These are phyloP conservation scores for Pseudotsuga menziesii DNA, from an alignment of 75 land plant genomes.

Conservation along the genomic window DNA sequence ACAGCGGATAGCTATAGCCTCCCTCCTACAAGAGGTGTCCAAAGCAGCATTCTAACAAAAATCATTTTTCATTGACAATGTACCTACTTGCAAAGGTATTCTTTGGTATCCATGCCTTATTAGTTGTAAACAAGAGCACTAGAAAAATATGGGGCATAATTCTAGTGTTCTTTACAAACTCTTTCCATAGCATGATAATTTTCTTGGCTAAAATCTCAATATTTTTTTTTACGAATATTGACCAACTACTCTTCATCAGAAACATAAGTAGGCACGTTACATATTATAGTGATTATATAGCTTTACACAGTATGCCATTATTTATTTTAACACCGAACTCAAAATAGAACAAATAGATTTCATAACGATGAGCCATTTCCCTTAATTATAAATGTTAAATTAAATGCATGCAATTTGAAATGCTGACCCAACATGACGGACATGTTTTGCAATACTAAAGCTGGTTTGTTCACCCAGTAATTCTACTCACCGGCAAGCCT, in stretches of 20 bases:
- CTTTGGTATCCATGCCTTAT: no score
- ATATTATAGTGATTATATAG: background rate
- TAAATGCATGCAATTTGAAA: background rate
- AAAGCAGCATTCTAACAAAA: no score
- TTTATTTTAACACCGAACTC: background rate
- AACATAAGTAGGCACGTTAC: background rate
- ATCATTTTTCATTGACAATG: no score
- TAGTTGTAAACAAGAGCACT: no score
- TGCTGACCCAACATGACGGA: background rate
- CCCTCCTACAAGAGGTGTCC: no score
- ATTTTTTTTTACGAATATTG: background rate
- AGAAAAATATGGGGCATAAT: no score
- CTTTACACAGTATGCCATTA: background rate
- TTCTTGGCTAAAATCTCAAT: background rate
- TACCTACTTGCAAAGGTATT: no score
- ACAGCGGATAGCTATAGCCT: no score
- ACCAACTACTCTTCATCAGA: background rate
- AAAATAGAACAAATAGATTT: background rate
- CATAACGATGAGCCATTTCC: background rate
- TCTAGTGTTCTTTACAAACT: background rate
- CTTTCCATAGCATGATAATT: background rate
- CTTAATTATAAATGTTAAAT: background rate
- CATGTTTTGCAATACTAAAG: no score
- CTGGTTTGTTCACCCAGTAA: no score
- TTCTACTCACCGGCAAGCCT: conserved; percentile 60